Evolutionary conservation across 805 yeast genomes (phyloP), one percentile per base, ranked within the genome.

Genomic region (Zygosaccharomyces siamensis): DNA sequence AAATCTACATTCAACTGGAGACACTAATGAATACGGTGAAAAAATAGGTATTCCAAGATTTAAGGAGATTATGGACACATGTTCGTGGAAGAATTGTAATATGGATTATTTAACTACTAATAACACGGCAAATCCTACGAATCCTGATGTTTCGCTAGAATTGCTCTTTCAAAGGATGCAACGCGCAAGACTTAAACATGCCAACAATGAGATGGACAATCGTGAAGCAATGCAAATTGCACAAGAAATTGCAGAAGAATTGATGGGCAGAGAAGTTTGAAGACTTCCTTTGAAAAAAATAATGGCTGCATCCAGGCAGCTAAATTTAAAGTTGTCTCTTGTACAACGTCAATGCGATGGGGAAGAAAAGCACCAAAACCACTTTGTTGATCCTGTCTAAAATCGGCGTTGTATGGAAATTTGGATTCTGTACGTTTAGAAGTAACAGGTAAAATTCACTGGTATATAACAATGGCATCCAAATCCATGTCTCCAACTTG

Each of bases 1-100:
- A 2, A 63, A 71, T 39, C 59, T 50, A 45, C 45, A 55, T 20
- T 27, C 39, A 11, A 39, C 67, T 21, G 45, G 57, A 18, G 63
- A 63, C 4, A 39, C 55, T 12, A 76, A 75, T 53, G 78, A 76
- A 54, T 76, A 49, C 51, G 59, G 59, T 18, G 83, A 78, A 40
- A 66, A 58, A 21, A 12, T 64, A 1, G 84, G 84, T 0, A 55
- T 60, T 11, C 70, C 66, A 33, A 58, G 83, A 49, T 47, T 78
- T 2, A 53, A 54, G 33, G 83, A 79, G 48, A 57, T 78, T 2
- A 54, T 80, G 4, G 77, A 79, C 43, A 66, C 77, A 1, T 73
- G 77, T 49, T 74, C 71, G 24, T 80, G 84, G 84, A 52, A 54
- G 11, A 57, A 60, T 42, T 55, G 49, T 42, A 27, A 28, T 18